These are phyloP conservation scores for Didymosphaeria variabile DNA, from an alignment of 2,329 filamentous ascomycete species.

Conservation along the genomic window DNA sequence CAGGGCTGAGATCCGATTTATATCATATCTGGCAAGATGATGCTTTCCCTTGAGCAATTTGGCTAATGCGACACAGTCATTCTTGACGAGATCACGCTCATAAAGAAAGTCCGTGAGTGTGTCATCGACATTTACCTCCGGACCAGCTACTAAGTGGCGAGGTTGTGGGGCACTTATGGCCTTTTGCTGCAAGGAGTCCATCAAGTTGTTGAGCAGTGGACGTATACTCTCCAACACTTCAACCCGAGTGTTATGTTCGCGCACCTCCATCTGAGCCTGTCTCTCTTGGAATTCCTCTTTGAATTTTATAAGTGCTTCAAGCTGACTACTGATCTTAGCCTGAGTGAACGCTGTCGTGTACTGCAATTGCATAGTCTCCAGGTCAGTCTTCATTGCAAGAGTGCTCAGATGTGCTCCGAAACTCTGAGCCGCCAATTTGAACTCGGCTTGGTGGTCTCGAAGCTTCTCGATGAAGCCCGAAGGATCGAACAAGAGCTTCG, in stretches of 20 bases:
- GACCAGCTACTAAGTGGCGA: neutral
- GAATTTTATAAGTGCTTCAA: constrained; percentile 3
- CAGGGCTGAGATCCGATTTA: constrained; percentile 5
- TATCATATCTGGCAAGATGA: constrained; percentile 4
- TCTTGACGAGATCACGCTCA: constrained; percentile 8
- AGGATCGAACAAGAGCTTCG: constrained; percentile 14
- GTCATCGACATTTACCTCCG: constrained; percentile 5
- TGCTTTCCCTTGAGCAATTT: neutral
- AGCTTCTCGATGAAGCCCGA: constrained; percentile 12
- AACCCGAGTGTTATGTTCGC: neutral
- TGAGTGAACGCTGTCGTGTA: constrained; percentile 5
- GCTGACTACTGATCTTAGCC: constrained; percentile 2
- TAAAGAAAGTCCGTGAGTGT: constrained; percentile 12
- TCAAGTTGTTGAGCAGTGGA: constrained; percentile 6
- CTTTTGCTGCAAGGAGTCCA: constrained; percentile 4
- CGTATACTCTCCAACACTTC: constrained; percentile 9
- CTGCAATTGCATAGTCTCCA: constrained; percentile 12
- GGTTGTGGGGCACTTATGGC: neutral
- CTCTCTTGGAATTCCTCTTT: neutral
- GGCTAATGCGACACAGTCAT: constrained; percentile 9
- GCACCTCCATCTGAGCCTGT: neutral
- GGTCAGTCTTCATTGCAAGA: constrained; percentile 5
- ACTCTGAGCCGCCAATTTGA: constrained; percentile 14
- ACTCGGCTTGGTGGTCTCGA: constrained; percentile 6
- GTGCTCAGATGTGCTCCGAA: constrained; percentile 12